Percentiles rank a stretch among this genome's conserved stretches.
Conservation (phyloP, 768 basidiomycete genomes). For the Tulasnella sp. region DNA sequence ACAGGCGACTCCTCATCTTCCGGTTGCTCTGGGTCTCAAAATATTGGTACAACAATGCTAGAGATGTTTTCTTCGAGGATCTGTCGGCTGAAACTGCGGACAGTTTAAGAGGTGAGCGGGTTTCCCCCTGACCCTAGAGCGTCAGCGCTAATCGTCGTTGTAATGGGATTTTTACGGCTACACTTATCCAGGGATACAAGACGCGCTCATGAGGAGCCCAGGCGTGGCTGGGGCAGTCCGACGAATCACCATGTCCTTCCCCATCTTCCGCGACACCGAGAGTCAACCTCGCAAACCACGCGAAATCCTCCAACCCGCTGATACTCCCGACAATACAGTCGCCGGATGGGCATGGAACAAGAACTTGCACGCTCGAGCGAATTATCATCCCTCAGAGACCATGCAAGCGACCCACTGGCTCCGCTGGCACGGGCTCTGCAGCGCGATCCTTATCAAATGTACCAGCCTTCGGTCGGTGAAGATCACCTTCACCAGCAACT, state of each 20-base stretch:
- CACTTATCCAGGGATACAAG: conserved; percentile 6
- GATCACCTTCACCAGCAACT: conserved; percentile 16
- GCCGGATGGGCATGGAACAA: background rate
- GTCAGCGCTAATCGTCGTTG: too few species aligned
- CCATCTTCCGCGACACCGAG: conserved; percentile 17
- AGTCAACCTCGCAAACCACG: conserved; percentile 15
- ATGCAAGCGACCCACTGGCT: conserved; percentile 19
- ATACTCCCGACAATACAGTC: background rate
- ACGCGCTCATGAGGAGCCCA: conserved; percentile 8
- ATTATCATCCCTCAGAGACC: conserved; percentile 18
- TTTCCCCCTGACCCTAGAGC: background rate
- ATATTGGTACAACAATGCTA: conserved; percentile 18
- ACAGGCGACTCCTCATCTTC: conserved; percentile 8
- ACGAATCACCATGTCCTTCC: conserved; percentile 17
- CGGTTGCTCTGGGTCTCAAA: conserved; percentile 16
- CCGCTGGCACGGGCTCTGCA: conserved; percentile 17
- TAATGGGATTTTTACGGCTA: background rate
- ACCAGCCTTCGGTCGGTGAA: conserved; percentile 10
- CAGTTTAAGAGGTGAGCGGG: conserved; percentile 12
- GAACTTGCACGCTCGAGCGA: background rate
- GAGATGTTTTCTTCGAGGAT: conserved; percentile 20
- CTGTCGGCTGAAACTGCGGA: conserved; percentile 16
- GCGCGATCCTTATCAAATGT: conserved; percentile 15
- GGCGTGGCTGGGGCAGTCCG: conserved; percentile 16
- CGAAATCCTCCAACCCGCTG: background rate